Percentiles rank a stretch among this genome's conserved stretches.
Conservation (phyloP, 306 rosid genomes). For the Inga leiocalycina region DNA sequence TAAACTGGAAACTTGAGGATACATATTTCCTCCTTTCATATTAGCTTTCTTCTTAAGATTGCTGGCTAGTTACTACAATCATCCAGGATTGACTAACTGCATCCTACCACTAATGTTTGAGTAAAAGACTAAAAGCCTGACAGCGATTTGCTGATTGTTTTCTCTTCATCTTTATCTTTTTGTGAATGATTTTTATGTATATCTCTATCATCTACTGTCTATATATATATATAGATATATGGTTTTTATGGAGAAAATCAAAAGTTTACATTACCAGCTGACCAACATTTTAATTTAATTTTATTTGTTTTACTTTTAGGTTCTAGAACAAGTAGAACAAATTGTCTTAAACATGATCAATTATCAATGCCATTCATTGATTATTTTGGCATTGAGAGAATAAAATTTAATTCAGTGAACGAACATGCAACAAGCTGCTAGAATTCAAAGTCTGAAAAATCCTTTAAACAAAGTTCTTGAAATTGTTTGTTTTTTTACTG, state of each 20-base stretch:
- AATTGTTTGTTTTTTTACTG: background rate
- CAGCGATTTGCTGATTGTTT: background rate
- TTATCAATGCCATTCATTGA: background rate
- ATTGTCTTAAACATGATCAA: background rate
- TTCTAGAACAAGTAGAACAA: background rate
- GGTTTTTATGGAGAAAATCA: background rate
- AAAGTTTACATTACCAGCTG: background rate
- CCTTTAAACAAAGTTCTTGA: background rate
- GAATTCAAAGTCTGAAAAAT: background rate
- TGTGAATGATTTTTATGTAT: background rate
- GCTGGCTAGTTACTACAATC: background rate
- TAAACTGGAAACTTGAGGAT: background rate
- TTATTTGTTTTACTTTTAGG: background rate
- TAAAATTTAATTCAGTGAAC: background rate
- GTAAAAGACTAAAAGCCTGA: background rate
- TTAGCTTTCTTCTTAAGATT: background rate
- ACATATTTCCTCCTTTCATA: background rate
- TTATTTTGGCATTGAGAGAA: background rate
- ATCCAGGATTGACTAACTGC: background rate
- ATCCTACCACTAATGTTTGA: background rate
- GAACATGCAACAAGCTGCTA: background rate
- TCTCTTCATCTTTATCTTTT: background rate
- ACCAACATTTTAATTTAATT: background rate
- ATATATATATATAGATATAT: background rate
- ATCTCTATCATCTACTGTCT: background rate